Evolutionary conservation across 2,329 filamentous ascomycete genomes (phyloP), one percentile per base, ranked within the genome.

Genomic region (Epichloe sylvatica): DNA sequence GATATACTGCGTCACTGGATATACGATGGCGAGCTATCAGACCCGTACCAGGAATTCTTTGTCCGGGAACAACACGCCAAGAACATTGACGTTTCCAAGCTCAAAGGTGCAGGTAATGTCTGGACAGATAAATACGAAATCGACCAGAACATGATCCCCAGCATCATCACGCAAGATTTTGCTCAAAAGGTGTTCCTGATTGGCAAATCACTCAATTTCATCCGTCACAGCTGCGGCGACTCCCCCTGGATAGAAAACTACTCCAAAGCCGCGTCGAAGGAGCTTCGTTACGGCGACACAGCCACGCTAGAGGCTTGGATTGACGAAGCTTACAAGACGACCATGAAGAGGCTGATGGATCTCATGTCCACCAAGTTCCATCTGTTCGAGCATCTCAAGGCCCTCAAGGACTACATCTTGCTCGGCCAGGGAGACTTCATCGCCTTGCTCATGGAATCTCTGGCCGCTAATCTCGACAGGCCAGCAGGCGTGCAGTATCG

Each of bases 81-180:
- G 54, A 64, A 71, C 59, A 63, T 71, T 60, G 72, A 78, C 52
- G 70, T 73, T 51, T 60, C 66, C 45, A 75, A 73, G 56, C 70
- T 71, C 46, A 76, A 74, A 45, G 83, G 80, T 23, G 85, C 86
- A 15, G 90, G 84, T 37, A 96, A 90, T 56, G 90, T 97, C 2
- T 98, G 92, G 92, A 90, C 97, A 65, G 89, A 95, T 66, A 97
- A 97, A 64, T 98, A 95, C 68, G 85, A 87, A 60, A 75, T 96
- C 38, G 83, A 86, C 57, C 77, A 85, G 51, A 76, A 78, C 45
- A 92, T 96, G 85, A 82, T 96, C 23, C 92, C 92, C 0, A 90
- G 84, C 40, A 97, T 97, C 60, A 89, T 96, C 57, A 94, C 88
- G 0, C 77, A 84, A 42, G 90, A 95, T 53, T 96, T 98, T 67